Evolutionary conservation across 306 rosid species (phyloP).

Genomic region (Corylus americana): DNA sequence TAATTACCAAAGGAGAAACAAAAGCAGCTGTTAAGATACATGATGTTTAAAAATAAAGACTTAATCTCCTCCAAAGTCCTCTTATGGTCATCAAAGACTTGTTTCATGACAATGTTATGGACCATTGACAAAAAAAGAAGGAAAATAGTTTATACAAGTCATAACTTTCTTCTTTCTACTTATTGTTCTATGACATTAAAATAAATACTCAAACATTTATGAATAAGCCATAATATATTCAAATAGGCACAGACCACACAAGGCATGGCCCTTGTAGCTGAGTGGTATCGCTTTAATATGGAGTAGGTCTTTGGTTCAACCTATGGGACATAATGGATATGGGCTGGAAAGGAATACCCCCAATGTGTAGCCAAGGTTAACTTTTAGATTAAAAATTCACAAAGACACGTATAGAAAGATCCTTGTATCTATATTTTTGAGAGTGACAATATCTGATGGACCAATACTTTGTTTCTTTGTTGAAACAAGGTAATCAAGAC

Average conservation of each 20-base stretch:
- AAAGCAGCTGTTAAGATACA: too few relatives aligned
- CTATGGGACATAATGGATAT: background rate
- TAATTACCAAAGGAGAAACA: too few relatives aligned
- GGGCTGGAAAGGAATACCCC: background rate
- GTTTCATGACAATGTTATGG: background rate
- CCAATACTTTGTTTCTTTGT: background rate
- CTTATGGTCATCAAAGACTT: too few relatives aligned
- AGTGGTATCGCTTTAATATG: background rate
- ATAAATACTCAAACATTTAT: background rate
- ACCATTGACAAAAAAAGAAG: background rate
- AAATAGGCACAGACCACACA: background rate
- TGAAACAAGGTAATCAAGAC: background rate
- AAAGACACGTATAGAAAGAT: background rate
- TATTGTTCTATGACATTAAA: background rate
- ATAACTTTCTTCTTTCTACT: background rate
- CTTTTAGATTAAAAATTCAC: background rate
- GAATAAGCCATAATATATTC: background rate
- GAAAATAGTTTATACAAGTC: background rate
- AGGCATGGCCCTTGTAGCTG: background rate
- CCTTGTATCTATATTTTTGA: background rate
- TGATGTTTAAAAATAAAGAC: too few relatives aligned
- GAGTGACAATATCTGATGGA: background rate
- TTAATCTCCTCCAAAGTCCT: too few relatives aligned
- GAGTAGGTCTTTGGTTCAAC: background rate
- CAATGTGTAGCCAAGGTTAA: background rate